phyloP scores from a whole-genome alignment of 2,329 filamentous ascomycete species.

The Diaporthe ampelina region DNA sequence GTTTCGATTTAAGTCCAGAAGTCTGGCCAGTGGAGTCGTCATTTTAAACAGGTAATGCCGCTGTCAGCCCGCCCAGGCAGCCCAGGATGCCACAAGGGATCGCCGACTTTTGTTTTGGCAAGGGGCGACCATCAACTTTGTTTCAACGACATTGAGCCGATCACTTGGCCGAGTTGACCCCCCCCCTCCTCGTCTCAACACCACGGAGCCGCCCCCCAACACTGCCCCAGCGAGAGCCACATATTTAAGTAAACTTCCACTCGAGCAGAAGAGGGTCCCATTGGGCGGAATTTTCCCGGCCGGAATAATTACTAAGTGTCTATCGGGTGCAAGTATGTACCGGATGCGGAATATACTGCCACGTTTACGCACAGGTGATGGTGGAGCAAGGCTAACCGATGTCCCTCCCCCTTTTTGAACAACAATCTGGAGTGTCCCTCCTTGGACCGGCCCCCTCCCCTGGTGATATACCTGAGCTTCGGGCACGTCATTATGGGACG shows the following conservation, averaged over 20 bases:
- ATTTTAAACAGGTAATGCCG: constrained; percentile 29
- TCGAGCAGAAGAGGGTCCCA: background rate
- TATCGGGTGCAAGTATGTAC: background rate
- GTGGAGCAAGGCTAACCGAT: background rate
- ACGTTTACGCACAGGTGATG: background rate
- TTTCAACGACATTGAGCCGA: constrained; percentile 23
- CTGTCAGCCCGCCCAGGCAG: constrained; percentile 2
- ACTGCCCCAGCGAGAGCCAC: background rate
- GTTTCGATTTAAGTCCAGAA: constrained; percentile 12
- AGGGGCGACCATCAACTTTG: constrained; percentile 24
- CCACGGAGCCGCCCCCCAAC: background rate
- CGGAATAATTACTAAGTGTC: background rate
- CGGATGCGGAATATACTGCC: background rate
- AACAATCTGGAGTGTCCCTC: background rate
- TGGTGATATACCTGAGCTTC: background rate
- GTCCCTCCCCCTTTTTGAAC: background rate
- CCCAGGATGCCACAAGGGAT: constrained; percentile 12
- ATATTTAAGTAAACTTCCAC: background rate
- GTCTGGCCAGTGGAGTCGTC: constrained; percentile 27
- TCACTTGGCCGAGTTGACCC: background rate
- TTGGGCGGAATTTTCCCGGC: background rate
- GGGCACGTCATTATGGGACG: background rate
- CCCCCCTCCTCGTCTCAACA: background rate
- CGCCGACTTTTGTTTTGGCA: constrained; percentile 6
- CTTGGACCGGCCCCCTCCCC: background rate